Evolutionary conservation across 2,329 filamentous ascomycete genomes (phyloP).

Genomic region (Paraconiothyrium sp.): DNA sequence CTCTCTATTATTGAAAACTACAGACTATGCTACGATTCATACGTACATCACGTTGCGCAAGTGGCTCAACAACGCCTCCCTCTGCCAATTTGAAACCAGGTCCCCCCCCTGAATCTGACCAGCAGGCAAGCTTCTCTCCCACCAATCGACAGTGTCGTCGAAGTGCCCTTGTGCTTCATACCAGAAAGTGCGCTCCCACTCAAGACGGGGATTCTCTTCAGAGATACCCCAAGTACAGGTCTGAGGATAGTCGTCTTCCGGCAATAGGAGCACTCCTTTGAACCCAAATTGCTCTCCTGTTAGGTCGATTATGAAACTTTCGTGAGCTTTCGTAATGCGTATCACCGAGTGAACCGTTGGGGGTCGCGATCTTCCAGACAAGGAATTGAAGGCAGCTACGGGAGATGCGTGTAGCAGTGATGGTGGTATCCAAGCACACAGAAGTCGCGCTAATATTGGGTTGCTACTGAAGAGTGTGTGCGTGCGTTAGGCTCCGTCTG

Average conservation of each 20-base stretch:
- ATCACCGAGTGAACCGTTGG: background rate
- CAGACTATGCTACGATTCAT: too few species aligned
- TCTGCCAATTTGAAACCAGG: background rate
- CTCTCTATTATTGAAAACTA: background rate
- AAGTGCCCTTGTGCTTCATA: background rate
- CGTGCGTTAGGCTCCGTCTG: background rate
- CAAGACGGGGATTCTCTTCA: too few species aligned
- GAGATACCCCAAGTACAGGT: background rate
- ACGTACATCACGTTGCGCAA: background rate
- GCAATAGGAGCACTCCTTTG: background rate
- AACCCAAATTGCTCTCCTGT: slow-evolving; percentile 12
- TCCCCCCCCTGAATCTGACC: background rate
- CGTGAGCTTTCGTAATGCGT: background rate
- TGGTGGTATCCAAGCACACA: background rate
- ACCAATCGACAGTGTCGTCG: background rate
- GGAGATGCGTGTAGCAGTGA: background rate
- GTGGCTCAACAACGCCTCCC: background rate
- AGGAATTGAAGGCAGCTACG: background rate
- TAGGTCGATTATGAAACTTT: background rate
- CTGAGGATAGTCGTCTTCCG: background rate
- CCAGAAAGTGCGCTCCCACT: background rate
- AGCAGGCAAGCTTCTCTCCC: background rate
- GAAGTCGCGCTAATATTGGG: background rate
- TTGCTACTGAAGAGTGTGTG: background rate
- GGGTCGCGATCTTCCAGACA: too few species aligned